These are phyloP conservation scores for Cryphonectria carpinicola DNA, from an alignment of 2,329 filamentous ascomycete species.

Conservation along the genomic window DNA sequence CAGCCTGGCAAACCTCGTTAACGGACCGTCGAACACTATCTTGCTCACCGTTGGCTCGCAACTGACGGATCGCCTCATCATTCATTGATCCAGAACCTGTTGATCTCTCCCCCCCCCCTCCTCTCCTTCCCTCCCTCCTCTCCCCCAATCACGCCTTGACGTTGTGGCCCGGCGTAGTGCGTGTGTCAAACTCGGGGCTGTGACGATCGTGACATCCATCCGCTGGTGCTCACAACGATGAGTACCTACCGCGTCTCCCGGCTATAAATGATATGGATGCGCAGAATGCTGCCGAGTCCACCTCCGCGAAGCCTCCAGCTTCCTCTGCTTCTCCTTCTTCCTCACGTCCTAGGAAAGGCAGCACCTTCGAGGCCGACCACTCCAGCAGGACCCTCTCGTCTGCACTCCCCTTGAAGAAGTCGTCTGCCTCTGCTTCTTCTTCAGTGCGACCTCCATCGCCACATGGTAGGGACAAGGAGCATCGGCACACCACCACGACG, in stretches of 20 bases:
- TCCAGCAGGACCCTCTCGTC: constrained; percentile 35
- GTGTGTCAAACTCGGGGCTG: constrained; percentile 6
- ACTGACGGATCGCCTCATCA: neutral
- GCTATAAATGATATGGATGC: constrained; percentile 70
- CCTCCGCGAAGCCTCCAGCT: constrained; percentile 57
- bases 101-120: neutral
- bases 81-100: neutral
- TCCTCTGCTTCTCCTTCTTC: constrained; percentile 4
- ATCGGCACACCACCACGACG: constrained; percentile 32
- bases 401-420: constrained; percentile 34
- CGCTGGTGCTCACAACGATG: constrained; percentile 14
- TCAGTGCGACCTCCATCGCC: constrained; percentile 31
- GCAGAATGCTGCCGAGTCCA: constrained; percentile 68
- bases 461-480: constrained; percentile 21
- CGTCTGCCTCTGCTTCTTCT: constrained; percentile 21
- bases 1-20: neutral
- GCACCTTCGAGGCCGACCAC: constrained; percentile 39
- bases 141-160: neutral
- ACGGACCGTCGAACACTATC: neutral
- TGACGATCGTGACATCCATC: constrained; percentile 4
- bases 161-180: constrained; percentile 8
- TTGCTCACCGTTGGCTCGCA: neutral
- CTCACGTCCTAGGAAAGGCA: constrained; percentile 3
- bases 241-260: constrained; percentile 41
- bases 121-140: neutral